Base-by-base conservation (phyloP, 768 basidiomycete genomes). In the Leucocoprinus sp. region DNA sequence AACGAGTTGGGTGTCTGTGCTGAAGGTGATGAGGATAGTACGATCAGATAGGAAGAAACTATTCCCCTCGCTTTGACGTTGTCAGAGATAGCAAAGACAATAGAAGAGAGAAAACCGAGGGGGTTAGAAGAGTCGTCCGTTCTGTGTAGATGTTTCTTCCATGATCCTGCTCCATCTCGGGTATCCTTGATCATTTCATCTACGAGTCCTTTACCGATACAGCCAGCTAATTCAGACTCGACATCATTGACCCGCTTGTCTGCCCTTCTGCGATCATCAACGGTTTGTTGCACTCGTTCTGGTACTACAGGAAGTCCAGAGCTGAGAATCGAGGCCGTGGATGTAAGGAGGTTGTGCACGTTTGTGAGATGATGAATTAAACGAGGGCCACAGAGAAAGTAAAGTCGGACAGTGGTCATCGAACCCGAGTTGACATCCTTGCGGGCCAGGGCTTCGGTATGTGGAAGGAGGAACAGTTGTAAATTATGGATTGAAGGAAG, bases 361-460 rank as follows among this genome's bases (percentile, higher is more conserved):
- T 74, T 67, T 2, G 74, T 66, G 43, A 92, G 66, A 55, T 86
- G 71, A 2, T 67, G 56, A 35, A 84, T 74, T 5, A 90, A 71
- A 18, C 91, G 80, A 12, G 84, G 82, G 4, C 91, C 92, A n/a
- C 80, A 66, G 40, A 85, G 71, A 66, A 96, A 93, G 64, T 80
- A 87, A 4, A 93, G 71, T 19, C 89, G 80, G 18, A 77, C 78
- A 46, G 82, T 80, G 0, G 77, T 74, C 2, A 77, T 72, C 12
- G 68, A 67, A 6, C 81, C 73, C 11, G 46, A 41, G 23, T 48
- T 48, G 7, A 23, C 46, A 22, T 48, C 46, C 33, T 36, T 42
- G 8, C 82, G 74, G 29, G 82, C 68, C 21, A 84, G 66, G 1
- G 78, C 63, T 46, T 84, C 83, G 7, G 79, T 84, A 57, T 84